These are phyloP conservation scores for Zangia roseola DNA, from an alignment of 768 basidiomycete species.

Conservation along the genomic window DNA sequence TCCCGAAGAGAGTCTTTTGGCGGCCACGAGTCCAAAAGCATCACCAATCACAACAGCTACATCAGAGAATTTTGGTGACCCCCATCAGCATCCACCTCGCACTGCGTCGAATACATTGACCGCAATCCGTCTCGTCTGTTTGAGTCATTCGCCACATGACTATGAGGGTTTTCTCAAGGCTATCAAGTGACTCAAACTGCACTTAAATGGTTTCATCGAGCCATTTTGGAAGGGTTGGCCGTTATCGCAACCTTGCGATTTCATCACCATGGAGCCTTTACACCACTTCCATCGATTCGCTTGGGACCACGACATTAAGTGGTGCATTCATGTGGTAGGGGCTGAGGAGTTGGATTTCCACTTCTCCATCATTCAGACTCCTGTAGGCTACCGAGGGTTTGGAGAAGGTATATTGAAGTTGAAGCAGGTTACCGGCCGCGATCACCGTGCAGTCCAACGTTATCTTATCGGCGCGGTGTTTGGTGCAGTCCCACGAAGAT, in stretches of 20 bases:
- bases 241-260: neutral
- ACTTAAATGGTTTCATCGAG: neutral
- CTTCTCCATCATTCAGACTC: conserved; percentile 38
- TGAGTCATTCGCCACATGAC: neutral
- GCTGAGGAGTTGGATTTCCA: conserved; percentile 36
- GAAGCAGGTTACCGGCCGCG: conserved; percentile 14
- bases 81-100: conserved; percentile 25
- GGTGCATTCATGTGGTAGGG: neutral
- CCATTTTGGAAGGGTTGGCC: neutral
- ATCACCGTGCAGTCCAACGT: conserved; percentile 17
- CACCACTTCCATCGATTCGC: no score
- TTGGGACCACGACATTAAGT: no score
- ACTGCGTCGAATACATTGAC: conserved; percentile 4
- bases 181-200: neutral
- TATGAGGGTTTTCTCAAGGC: neutral
- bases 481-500: neutral
- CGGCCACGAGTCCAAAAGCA: conserved; percentile 16
- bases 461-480: conserved; percentile 19
- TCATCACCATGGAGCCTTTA: neutral
- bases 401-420: conserved; percentile 36
- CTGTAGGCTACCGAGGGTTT: conserved; percentile 37
- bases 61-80: conserved; percentile 31
- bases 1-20: neutral
- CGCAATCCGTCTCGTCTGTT: neutral
- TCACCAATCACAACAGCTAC: conserved; percentile 33